These are phyloP conservation scores for Calonectria pseudoturangicola DNA, from an alignment of 2,329 filamentous ascomycete genomes.

Conservation along the genomic window DNA sequence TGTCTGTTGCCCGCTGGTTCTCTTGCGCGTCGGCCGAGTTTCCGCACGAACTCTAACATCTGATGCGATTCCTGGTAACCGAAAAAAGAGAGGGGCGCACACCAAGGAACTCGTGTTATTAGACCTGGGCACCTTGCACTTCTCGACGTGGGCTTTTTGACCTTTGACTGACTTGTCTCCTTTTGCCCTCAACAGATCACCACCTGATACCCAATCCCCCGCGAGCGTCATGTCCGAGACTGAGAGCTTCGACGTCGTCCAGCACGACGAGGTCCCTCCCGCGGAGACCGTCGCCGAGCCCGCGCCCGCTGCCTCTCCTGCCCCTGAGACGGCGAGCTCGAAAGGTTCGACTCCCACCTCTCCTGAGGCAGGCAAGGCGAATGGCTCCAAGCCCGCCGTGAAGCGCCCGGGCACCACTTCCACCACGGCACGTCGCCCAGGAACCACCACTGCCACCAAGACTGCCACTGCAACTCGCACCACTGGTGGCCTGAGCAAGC, in stretches of 20 bases:
- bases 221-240: conserved; percentile 66
- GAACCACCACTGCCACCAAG: conserved; percentile 55
- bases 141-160: neutral
- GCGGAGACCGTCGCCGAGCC: conserved; percentile 52
- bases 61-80: conserved; percentile 22
- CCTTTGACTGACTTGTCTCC: conserved; percentile 34
- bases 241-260: conserved; percentile 67
- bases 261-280: conserved; percentile 63
- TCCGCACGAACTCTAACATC: conserved; percentile 33
- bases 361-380: conserved; percentile 60
- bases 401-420: conserved; percentile 62
- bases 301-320: conserved; percentile 54
- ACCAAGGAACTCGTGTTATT: conserved; percentile 28
- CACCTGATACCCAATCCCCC: conserved; percentile 41
- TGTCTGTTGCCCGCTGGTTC: neutral
- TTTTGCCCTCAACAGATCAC: conserved; percentile 36
- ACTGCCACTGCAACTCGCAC: conserved; percentile 59
- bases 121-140: conserved; percentile 31
- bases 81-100: conserved; percentile 7
- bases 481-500: conserved; percentile 67
- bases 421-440: conserved; percentile 58
- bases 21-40: conserved; percentile 32
- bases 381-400: conserved; percentile 54
- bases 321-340: conserved; percentile 53
- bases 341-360: conserved; percentile 56